phyloP scores from a whole-genome alignment of 2,329 filamentous ascomycete genomes.

The Onygena corvina region DNA sequence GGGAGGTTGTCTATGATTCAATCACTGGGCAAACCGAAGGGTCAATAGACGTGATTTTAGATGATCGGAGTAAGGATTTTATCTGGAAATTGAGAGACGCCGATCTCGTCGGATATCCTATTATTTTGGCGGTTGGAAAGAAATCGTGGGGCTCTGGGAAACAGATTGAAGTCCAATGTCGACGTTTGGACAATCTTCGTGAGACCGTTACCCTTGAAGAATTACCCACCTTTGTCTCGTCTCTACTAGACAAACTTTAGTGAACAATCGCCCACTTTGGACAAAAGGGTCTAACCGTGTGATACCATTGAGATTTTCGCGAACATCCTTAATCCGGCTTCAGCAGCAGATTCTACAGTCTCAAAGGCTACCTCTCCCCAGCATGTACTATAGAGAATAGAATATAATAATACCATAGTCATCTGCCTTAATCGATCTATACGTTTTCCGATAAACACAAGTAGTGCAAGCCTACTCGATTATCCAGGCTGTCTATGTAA shows the following conservation, averaged over 20 bases:
- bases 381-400: no score
- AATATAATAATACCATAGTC: no score
- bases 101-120: constrained; percentile 75
- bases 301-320: no score
- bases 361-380: no score
- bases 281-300: no score
- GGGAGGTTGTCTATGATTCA: constrained; percentile 51
- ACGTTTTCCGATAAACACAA: no score
- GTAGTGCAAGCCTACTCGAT: no score
- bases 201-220: constrained; percentile 45
- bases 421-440: no score
- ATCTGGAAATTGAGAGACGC: constrained; percentile 85
- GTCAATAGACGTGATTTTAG: constrained; percentile 54
- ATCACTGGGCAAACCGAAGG: constrained; percentile 30
- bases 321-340: no score
- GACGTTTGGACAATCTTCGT: constrained; percentile 48
- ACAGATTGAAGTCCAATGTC: constrained; percentile 67
- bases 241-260: constrained; percentile 43
- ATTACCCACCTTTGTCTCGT: constrained; percentile 38
- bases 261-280: no score
- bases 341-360: no score
- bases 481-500: no score
- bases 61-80: constrained; percentile 58
- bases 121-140: constrained; percentile 67
- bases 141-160: constrained; percentile 50